Percentiles rank a stretch among this genome's conserved stretches.
Evolutionary conservation across 805 yeast genomes (phyloP).

Genomic region (Ascoidea rubescens): DNA sequence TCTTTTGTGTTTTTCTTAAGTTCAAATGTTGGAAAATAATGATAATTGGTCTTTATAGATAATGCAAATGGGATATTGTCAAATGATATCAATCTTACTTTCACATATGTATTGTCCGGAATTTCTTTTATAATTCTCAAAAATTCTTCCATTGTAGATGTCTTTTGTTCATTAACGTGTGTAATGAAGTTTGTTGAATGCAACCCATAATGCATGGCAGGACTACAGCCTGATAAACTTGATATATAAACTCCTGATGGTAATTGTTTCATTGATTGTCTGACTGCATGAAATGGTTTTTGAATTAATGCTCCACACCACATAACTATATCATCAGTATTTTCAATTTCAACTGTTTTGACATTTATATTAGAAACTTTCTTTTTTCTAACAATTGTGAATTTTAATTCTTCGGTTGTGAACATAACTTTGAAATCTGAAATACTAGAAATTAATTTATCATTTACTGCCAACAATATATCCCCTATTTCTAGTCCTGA

Average conservation of each 20-base stretch:
- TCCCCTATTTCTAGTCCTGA: conserved; percentile 45
- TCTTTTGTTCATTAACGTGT: conserved; percentile 68
- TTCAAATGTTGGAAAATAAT: conserved; percentile 58
- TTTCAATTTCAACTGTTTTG: conserved; percentile 47
- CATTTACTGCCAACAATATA: conserved; percentile 60
- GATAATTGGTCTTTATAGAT: conserved; percentile 76
- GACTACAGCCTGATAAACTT: conserved; percentile 65
- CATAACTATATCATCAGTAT: conserved; percentile 52
- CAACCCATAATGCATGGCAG: conserved; percentile 72
- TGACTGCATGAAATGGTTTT: conserved; percentile 84
- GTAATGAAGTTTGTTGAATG: conserved; percentile 76
- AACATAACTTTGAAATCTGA: conserved; percentile 42
- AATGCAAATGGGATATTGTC: conserved; percentile 82
- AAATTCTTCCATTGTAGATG: conserved; percentile 58
- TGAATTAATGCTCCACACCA: conserved; percentile 84
- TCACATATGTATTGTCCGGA: conserved; percentile 70
- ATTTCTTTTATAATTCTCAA: conserved; percentile 50
- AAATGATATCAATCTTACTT: conserved; percentile 67
- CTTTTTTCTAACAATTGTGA: conserved; percentile 63
- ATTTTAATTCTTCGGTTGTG: conserved; percentile 27
- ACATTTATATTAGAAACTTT: conserved; percentile 46
- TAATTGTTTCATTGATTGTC: conserved; percentile 62
- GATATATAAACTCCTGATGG: conserved; percentile 83
- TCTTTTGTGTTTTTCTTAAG: conserved; percentile 17
- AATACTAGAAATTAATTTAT: conserved; percentile 45